Evolutionary conservation across 441 rosid genomes (phyloP), one percentile per base, ranked within the genome.

Genomic region (Erodium moschatum): DNA sequence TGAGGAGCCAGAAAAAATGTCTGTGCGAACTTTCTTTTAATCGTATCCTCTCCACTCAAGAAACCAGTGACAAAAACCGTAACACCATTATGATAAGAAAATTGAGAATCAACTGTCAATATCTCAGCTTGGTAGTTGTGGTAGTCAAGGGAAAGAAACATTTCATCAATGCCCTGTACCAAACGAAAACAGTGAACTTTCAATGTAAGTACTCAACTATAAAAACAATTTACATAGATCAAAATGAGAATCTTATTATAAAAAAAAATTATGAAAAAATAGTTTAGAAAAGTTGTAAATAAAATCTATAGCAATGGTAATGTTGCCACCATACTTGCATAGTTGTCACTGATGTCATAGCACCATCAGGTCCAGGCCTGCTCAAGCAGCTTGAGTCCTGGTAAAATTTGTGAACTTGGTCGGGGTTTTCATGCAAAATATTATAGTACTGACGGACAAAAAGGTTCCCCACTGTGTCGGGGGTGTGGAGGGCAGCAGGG

Each of bases 1-100:
- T 83, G 83, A 0, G 85, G 88, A 21, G 84, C 92, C 44, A 87
- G 78, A 74, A 85, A 83, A 77, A 87, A 85, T 1, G 83, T 75
- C 52, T 84, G 89, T 5, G 82, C 68, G 69, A 87, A 85, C 71
- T 77, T 81, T 80, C 78, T 83, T 38, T 76, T 72, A 38, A 61
- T 67, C 12, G 72, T 50, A 3, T 78, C 81, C 63, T 78, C 76
- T n/a, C 76, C 85, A 0, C 70, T 80, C 72, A 85, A 70, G 48
- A 73, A 74, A 69, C 89, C 89, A 4, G 87, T 84, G 31, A 87
- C 88, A 2, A 85, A 67, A 40, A 85, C 85, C 24, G 78, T 63
- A 65, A 87, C 74, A 4, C 89, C 85, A 18, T 76, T 73, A 66
- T 67, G 73, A 48, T 11, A 1, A 10, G 88, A 82, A 33, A 67